Evolutionary conservation across 73 alveolate species (phyloP).

Genomic region (Paramecium sonneborni): DNA sequence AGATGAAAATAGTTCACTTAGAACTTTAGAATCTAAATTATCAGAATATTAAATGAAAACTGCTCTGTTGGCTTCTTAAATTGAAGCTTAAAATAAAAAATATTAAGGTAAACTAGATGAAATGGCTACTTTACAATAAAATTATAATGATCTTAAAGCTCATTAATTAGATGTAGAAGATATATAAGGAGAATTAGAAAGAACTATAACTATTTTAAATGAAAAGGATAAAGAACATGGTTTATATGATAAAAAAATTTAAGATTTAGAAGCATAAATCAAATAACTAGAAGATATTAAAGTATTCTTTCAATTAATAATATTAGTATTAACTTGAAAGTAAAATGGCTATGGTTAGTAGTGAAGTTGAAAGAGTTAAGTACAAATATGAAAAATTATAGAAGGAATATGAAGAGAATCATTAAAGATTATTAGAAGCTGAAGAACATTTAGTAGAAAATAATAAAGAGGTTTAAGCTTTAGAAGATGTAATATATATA

Average conservation of each 20-base stretch:
- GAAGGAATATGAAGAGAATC: conserved; percentile 9
- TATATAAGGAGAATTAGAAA: conserved; percentile 23
- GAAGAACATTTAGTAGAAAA: background rate
- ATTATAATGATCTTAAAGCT: background rate
- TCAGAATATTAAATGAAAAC: conserved; percentile 10
- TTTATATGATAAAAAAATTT: background rate
- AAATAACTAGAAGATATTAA: background rate
- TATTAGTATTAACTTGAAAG: conserved; percentile 26
- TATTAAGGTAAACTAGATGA: background rate
- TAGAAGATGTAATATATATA: background rate
- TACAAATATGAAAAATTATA: background rate
- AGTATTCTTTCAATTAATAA: background rate
- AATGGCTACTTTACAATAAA: background rate
- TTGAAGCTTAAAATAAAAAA: conserved; percentile 4
- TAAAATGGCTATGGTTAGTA: conserved; percentile 3
- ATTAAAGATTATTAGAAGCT: background rate
- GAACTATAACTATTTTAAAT: background rate
- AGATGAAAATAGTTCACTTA: background rate
- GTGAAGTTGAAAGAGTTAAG: conserved; percentile 35
- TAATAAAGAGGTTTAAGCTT: background rate
- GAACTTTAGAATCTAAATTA: background rate
- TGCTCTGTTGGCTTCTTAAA: conserved; percentile 8
- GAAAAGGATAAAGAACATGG: conserved; percentile 15
- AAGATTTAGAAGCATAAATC: background rate
- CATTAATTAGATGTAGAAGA: background rate